Evolutionary conservation across 805 yeast species (phyloP).

Genomic region (Metschnikowia aberdeeniae): DNA sequence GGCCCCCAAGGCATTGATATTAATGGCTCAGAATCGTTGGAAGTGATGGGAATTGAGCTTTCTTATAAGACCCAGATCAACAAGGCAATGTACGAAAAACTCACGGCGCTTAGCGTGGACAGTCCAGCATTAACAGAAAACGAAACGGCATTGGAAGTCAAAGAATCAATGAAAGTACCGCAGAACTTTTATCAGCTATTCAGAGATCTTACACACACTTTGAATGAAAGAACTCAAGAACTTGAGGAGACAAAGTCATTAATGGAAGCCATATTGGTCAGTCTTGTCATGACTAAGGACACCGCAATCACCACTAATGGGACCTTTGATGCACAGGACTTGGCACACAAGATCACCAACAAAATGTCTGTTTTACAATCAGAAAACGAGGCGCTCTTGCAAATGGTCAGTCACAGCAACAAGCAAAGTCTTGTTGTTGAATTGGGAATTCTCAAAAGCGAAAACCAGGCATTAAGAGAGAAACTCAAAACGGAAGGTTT

Average conservation of each 20-base stretch:
- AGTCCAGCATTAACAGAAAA: slow-evolving; percentile 4
- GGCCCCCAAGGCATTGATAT: background rate
- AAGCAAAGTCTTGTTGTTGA: slow-evolving; percentile 68
- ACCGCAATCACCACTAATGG: slow-evolving; percentile 46
- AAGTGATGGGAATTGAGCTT: slow-evolving; percentile 46
- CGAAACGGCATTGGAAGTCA: slow-evolving; percentile 5
- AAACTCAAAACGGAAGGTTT: slow-evolving; percentile 9
- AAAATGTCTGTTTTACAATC: slow-evolving; percentile 56
- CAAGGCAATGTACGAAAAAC: slow-evolving; percentile 33
- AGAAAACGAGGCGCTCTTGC: slow-evolving; percentile 68
- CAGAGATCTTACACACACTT: slow-evolving; percentile 43
- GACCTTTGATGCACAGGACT: slow-evolving; percentile 67
- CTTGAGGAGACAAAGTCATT: slow-evolving; percentile 57
- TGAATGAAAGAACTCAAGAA: slow-evolving; percentile 45
- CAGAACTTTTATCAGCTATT: slow-evolving; percentile 44
- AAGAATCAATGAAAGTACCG: slow-evolving; percentile 34
- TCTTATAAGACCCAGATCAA: slow-evolving; percentile 49
- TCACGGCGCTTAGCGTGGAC: slow-evolving; percentile 17
- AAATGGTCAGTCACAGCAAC: slow-evolving; percentile 72
- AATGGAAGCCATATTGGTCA: slow-evolving; percentile 54
- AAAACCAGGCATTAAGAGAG: slow-evolving; percentile 20
- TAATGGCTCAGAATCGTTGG: slow-evolving; percentile 17
- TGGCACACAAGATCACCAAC: slow-evolving; percentile 66
- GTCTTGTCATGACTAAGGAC: slow-evolving; percentile 22
- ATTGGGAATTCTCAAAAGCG: slow-evolving; percentile 53